Conservation (phyloP, 306 rosid species). For the Cercis canadensis region DNA sequence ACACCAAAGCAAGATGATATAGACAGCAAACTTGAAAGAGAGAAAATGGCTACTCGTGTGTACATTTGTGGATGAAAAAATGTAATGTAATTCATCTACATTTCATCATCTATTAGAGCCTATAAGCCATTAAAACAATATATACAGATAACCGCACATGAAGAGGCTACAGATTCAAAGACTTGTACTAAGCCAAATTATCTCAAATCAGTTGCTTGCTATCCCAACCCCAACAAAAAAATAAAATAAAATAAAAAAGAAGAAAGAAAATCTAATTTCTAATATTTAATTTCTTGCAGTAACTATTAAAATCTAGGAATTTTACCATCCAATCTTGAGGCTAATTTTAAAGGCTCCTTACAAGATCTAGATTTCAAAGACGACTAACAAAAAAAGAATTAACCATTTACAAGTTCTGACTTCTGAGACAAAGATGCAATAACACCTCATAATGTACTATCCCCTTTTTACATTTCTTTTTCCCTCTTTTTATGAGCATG, state of each 20-base stretch:
- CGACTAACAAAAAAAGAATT: no score
- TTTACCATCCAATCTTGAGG: neutral
- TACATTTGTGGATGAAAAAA: conserved; percentile 8
- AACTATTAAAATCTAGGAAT: neutral
- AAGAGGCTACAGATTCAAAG: conserved; percentile 12
- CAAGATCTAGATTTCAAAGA: neutral
- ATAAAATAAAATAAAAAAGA: no score
- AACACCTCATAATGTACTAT: conserved; percentile 10
- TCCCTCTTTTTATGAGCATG: conserved; percentile 2
- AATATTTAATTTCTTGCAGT: neutral
- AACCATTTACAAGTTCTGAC: no score
- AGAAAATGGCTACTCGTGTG: conserved; percentile 7
- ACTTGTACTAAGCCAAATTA: conserved; percentile 26
- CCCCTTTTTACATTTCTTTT: neutral
- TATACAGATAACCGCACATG: conserved; percentile 11
- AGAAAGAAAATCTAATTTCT: no score
- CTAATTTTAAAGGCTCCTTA: neutral
- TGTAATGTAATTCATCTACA: conserved; percentile 4
- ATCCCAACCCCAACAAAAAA: neutral
- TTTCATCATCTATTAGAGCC: conserved; percentile 7
- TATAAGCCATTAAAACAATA: conserved; percentile 6
- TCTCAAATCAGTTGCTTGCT: no score
- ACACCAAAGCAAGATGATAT: conserved; percentile 22
- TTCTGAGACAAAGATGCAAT: no score
- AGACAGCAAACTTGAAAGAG: neutral